Base-by-base conservation (phyloP, 1,284 basidiomycete genomes). In the Ganoderma lucidum region DNA sequence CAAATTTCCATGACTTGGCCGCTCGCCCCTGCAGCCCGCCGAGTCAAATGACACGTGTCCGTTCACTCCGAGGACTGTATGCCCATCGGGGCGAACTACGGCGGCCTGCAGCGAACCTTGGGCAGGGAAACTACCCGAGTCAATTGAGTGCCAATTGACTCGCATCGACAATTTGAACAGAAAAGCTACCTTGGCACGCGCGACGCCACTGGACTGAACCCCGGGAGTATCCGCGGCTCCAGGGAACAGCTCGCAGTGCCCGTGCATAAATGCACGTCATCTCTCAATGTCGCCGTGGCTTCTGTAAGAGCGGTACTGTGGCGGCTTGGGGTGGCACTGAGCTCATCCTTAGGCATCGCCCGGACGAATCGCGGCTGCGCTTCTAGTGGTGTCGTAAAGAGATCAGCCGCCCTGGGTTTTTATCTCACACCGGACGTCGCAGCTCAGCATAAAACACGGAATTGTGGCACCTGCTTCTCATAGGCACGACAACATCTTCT, bases 11-110 rank as follows among this genome's bases (percentile, higher is more conserved):
- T 30, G 4, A 12, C 23, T 59, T 48, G 58, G 32, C 58, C 64
- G 58, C 58, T 39, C 23, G 64, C 45, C 45, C 64, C 58, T 39
- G 2, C 19, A 61, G 39, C 23, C 35, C 23, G 39, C 44, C 55
- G 53, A 63, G 55, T 41, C 55, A 63, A 63, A 59, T 44, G 59
- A 67, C 66, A 63, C 66, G 66, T 67, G 66, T 48, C 42, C 12
- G 37, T 15, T 12, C n/a, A 37, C 63, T 58, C 53, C 58, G 51
- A 53, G 60, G n/a, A 15, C 42, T 23, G 32, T 53, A 15, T 61
- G 44, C 56, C 60, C n/a, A 23, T 28, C 44, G 63, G 64, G 42
- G 41, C 58, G 30, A 51, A 45, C 14, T 51, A 37, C 10, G 56
- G 44, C 64, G 39, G 32, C 19, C 19, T 65, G 59, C 64, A 37